These are phyloP conservation scores for Saccharomyces kudriavzevii DNA, from an alignment of 805 yeast species.

Conservation along the genomic window DNA sequence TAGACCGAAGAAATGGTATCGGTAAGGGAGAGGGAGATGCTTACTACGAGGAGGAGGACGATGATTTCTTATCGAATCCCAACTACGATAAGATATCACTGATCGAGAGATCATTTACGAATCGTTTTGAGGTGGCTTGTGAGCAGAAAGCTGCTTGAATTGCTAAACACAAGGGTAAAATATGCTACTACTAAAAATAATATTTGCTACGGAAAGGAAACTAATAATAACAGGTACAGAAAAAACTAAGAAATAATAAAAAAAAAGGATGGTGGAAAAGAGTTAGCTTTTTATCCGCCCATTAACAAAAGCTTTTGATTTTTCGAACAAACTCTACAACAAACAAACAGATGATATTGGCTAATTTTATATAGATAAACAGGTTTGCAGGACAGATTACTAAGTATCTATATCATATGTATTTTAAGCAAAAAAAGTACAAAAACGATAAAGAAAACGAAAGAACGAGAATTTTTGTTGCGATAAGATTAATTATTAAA, in stretches of 20 bases:
- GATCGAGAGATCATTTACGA: neutral
- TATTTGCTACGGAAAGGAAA: neutral
- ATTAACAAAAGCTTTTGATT: neutral
- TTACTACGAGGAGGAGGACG: constrained; percentile 31
- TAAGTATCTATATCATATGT: neutral
- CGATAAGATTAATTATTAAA: neutral
- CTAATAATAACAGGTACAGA: neutral
- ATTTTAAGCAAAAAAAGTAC: neutral
- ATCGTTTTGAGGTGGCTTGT: neutral
- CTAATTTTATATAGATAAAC: neutral
- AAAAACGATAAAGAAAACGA: neutral
- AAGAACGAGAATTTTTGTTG: neutral
- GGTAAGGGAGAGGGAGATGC: constrained; percentile 5
- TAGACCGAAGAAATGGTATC: neutral
- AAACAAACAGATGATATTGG: neutral
- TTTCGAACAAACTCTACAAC: neutral
- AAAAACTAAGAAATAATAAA: neutral
- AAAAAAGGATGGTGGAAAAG: neutral
- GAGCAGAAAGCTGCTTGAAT: neutral
- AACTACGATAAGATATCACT: neutral
- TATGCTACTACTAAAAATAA: neutral
- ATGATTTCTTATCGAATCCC: constrained; percentile 37
- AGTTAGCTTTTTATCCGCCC: neutral
- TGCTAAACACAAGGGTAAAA: neutral
- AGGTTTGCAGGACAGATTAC: neutral